Base-by-base conservation (phyloP, 2,329 filamentous ascomycete genomes). In the Coniochaeta sp. region DNA sequence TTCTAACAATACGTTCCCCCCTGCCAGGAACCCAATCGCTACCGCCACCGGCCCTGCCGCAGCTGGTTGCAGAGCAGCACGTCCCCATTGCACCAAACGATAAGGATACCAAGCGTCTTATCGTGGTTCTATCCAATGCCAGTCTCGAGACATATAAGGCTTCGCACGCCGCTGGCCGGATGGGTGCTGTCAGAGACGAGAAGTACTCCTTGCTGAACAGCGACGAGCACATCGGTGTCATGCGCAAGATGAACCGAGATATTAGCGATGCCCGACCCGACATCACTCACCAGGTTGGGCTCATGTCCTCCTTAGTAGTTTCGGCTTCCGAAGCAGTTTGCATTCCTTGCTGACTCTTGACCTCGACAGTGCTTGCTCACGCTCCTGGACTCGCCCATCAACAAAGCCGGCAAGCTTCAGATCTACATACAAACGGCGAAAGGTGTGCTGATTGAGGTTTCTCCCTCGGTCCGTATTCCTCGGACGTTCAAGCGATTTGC, bases 231-330 rank as follows among this genome's bases (percentile, higher is more conserved):
- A 99, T 99, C 67, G 95, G 95, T 64, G 90, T 98, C 65, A 96
- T 99, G 92, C 89, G 95, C 71, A 99, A 98, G 81, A 98, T 98
- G 93, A 96, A 96, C 74, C 85, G 95, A 68, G 95, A 99, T 73
- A 98, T 99, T 66, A 97, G 93, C 74, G 95, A 99, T 76, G 95
- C 95, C 62, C 87, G 95, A 67, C 95, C 95, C 52, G 95, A 99
- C 76, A 99, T 99, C 70, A 96, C 95, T 54, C 95, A 99, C 74
- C 95, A 98, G 91, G 93, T 97, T 65, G 63, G 59, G 62, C 19
- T 42, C 59, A 32, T 34, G n/a, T 38, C 54, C 44, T 28, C 24
- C 30, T 52, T 24, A n/a, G 30, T 24, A n/a, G 30, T 24, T 38
- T 36, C 32, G 17, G 26, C 3, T n/a, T 6, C 54, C 62, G 56